phyloP scores from a whole-genome alignment of 2,329 filamentous ascomycete species.

The Lecanicillium sp. region DNA sequence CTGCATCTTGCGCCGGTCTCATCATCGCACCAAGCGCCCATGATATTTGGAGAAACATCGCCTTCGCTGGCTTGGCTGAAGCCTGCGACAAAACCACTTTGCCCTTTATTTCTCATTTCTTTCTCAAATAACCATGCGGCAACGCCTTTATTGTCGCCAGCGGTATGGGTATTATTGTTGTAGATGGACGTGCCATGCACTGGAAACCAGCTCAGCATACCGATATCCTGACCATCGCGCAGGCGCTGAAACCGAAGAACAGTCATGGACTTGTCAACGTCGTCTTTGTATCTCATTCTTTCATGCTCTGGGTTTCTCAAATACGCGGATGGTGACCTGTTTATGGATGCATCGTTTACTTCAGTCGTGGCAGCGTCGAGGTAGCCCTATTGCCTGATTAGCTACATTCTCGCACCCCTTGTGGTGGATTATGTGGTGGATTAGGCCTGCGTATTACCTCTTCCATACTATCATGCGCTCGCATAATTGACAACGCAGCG shows the following conservation, averaged over 20 bases:
- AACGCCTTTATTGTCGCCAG: slow-evolving; percentile 96
- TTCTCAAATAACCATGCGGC: slow-evolving; percentile 80
- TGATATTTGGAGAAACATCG: slow-evolving; percentile 81
- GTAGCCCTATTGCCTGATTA: slow-evolving; percentile 48
- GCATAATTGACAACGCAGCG: slow-evolving; percentile 70
- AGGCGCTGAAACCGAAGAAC: slow-evolving; percentile 70
- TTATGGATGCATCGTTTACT: slow-evolving; percentile 73
- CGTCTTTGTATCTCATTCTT: slow-evolving; percentile 56
- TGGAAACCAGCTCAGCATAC: slow-evolving; percentile 83
- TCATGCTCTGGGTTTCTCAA: slow-evolving; percentile 76
- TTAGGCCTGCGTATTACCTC: too few species aligned
- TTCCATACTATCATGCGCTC: slow-evolving; percentile 57
- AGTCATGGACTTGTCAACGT: slow-evolving; percentile 57
- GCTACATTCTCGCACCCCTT: too few species aligned
- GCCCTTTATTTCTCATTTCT: slow-evolving; percentile 50
- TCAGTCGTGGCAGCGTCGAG: slow-evolving; percentile 64
- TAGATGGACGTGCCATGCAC: slow-evolving; percentile 88
- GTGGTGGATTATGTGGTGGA: too few species aligned
- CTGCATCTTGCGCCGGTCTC: slow-evolving; percentile 65
- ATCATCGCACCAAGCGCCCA: slow-evolving; percentile 86
- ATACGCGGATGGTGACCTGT: slow-evolving; percentile 82
- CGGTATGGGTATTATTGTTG: slow-evolving; percentile 83
- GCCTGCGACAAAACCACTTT: slow-evolving; percentile 72
- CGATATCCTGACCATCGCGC: slow-evolving; percentile 69
- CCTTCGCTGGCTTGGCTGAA: slow-evolving; percentile 91